Percentiles rank a stretch among this genome's conserved stretches.
Evolutionary conservation across 2,329 filamentous ascomycete species (phyloP).

Genomic region (Fusarium proliferatum): DNA sequence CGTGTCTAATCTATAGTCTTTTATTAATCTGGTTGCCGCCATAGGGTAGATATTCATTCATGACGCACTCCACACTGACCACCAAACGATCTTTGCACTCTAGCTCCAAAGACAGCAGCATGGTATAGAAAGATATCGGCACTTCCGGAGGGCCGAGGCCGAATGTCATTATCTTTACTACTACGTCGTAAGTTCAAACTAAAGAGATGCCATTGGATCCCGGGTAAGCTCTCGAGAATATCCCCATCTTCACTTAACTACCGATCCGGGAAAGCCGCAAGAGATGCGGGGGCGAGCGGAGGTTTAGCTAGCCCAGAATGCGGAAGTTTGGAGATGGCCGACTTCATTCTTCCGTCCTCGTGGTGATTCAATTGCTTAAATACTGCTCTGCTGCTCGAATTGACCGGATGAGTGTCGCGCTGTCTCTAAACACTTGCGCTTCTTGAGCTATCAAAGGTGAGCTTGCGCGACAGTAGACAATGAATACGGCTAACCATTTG

Average conservation of each 20-base stretch:
- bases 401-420: not conserved
- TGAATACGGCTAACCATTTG: not conserved
- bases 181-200: not conserved
- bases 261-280: conserved; percentile 1
- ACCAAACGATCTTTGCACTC: not conserved
- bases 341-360: not conserved
- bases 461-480: not conserved
- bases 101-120: not conserved
- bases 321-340: not conserved
- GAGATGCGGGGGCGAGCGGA: conserved; percentile 26
- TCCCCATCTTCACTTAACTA: conserved; percentile 1
- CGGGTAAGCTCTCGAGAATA: not conserved
- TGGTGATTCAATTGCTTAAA: not conserved
- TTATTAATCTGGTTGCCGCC: rapidly evolving
- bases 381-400: not conserved
- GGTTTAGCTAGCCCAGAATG: not conserved
- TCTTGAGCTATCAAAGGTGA: not conserved
- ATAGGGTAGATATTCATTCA: not conserved
- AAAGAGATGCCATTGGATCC: not conserved
- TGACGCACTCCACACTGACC: not conserved
- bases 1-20: no score
- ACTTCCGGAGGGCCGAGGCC: not conserved
- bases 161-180: conserved; percentile 8
- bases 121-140: not conserved
- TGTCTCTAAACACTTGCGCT: not conserved